These are phyloP conservation scores for Globisporangium parvum DNA, from an alignment of 352 stramenopile species.

Conservation along the genomic window DNA sequence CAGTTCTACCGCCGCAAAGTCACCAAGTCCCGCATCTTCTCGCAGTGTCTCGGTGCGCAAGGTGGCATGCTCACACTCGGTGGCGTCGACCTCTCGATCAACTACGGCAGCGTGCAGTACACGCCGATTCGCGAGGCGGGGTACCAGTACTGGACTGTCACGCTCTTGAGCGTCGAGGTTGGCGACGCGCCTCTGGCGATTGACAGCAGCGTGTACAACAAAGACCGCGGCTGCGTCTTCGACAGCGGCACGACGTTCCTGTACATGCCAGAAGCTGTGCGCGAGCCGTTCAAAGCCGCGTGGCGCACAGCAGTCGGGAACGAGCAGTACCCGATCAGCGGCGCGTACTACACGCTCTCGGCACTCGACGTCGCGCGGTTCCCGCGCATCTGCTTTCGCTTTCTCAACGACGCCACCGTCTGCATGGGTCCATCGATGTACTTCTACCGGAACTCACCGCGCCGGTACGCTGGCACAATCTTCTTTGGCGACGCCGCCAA, in stretches of 20 bases:
- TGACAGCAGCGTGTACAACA: constrained; percentile 41
- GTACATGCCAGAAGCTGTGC: constrained; percentile 43
- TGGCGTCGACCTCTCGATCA: constrained; percentile 66
- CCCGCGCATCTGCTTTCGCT: constrained; percentile 60
- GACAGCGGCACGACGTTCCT: constrained; percentile 80
- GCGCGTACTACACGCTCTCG: constrained; percentile 37
- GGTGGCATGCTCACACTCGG: constrained; percentile 92
- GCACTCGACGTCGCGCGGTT: constrained; percentile 24
- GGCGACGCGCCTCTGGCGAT: constrained; percentile 29
- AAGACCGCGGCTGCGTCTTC: constrained; percentile 61
- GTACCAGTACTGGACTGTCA: constrained; percentile 80
- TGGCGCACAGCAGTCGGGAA: constrained; percentile 43
- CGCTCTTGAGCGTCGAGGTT: constrained; percentile 43
- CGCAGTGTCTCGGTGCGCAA: constrained; percentile 87
- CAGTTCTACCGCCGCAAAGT: constrained; percentile 86
- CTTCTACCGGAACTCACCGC: constrained; percentile 27
- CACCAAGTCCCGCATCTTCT: constrained; percentile 88
- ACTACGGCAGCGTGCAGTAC: constrained; percentile 81
- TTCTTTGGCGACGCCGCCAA: constrained; percentile 60
- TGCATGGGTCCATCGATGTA: constrained; percentile 49
- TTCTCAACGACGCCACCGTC: constrained; percentile 51
- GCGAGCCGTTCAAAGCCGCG: constrained; percentile 32
- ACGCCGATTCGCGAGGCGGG: constrained; percentile 67
- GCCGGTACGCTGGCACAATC: constrained; percentile 52
- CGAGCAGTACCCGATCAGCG: constrained; percentile 34